These are phyloP conservation scores for Bretziella fagacearum DNA, from an alignment of 2,329 filamentous ascomycete genomes.

Conservation along the genomic window DNA sequence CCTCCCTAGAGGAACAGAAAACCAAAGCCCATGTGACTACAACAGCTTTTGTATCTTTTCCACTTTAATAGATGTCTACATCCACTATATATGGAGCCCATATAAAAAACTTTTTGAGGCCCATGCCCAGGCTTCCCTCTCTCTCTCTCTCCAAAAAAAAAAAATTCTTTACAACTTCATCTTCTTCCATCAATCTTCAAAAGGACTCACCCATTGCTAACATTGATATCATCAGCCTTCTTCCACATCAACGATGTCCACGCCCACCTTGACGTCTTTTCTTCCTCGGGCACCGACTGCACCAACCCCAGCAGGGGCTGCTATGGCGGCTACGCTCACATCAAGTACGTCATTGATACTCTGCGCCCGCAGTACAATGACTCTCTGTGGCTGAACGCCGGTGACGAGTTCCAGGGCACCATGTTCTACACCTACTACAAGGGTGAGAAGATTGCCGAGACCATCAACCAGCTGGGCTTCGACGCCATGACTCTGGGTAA, in stretches of 20 bases:
- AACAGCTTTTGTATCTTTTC: too few species aligned
- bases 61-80: too few species aligned
- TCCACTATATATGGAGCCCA: too few species aligned
- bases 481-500: slow-evolving; percentile 52
- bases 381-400: slow-evolving; percentile 45
- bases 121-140: too few species aligned
- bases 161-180: not conserved
- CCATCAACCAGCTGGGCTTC: slow-evolving; percentile 47
- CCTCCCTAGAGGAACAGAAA: too few species aligned
- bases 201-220: not conserved
- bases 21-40: too few species aligned
- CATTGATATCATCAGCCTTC: too few species aligned
- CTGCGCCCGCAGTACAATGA: slow-evolving; percentile 40
- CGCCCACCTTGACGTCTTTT: slow-evolving; percentile 47
- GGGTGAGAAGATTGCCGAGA: slow-evolving; percentile 51
- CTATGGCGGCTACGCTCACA: slow-evolving; percentile 46
- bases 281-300: slow-evolving; percentile 44
- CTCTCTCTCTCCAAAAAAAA: too few species aligned
- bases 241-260: slow-evolving; percentile 57
- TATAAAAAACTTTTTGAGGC: too few species aligned
- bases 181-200: not conserved
- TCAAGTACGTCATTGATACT: slow-evolving; percentile 42
- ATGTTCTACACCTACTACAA: slow-evolving; percentile 51
- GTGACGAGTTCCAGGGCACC: slow-evolving; percentile 55
- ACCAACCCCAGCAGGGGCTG: slow-evolving; percentile 38